Base-by-base conservation (phyloP, 495 filamentous ascomycete species). In the Pseudevernia furfuracea region DNA sequence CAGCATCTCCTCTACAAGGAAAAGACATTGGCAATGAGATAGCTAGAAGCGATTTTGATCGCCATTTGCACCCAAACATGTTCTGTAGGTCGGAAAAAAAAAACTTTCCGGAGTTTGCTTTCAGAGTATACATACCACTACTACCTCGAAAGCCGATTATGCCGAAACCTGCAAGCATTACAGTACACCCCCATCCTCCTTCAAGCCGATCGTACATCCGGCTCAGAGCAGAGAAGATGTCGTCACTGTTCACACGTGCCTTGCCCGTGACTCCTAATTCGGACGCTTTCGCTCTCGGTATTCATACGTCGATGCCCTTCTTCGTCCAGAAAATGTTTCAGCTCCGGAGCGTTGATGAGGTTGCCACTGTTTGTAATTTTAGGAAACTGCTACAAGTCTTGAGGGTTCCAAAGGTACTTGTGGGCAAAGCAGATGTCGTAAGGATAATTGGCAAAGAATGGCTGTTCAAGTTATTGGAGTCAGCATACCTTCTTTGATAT, bases 181-280 rank as follows among this genome's bases (percentile, higher is more conserved):
- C 92, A 90, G 73, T 95, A 96, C 88, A 91, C 34, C 89, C 90
- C 84, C 87, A 97, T 30, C 89, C 92, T 64, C 92, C 92, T 69
- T 90, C 78, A 66, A 90, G 94, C 56, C 82, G 82, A 67, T 84
- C 72, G 71, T 94, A 97, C 79, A 91, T 91, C 56, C 85, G 79
- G 63, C 77, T 78, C 64, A 96, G 77, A 43, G 85, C 83, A 60
- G 83, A 85, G 75, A 97, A 97, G 70, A 96, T 83, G 75, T 98
- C 94, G 57, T 92, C 87, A 59, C 84, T 80, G 76, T 97, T 96
- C 57, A 95, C 92, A 78, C 94, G 89, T 36, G 92, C 89, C 76
- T 98, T 97, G 67, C 90, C 90, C n/a, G 91, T 96, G 74, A 96
- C 89, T 65, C 93, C 92, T 53, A 98, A 82, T 74, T 93, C 93